A percentile compares a stretch with the other conserved stretches of the same genome.
phyloP scores from a whole-genome alignment of 2,329 filamentous ascomycete species.

The Rhytidhysteron rufulum region DNA sequence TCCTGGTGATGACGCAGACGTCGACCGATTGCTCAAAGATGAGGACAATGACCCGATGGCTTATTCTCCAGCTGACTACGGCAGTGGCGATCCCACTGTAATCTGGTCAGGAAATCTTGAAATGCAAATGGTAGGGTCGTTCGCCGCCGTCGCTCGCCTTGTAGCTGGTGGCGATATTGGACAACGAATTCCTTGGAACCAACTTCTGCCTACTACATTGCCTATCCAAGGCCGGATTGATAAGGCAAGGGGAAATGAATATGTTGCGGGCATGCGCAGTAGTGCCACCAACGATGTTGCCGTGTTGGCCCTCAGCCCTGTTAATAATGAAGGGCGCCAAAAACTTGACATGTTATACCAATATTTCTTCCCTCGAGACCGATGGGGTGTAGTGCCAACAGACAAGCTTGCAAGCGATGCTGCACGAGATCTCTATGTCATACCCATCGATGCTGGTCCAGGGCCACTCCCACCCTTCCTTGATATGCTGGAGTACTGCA shows the following conservation, averaged over 20 bases:
- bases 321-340: conserved; percentile 56
- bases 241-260: conserved; percentile 79
- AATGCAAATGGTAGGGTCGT: conserved; percentile 75
- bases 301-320: conserved; percentile 67
- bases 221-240: conserved; percentile 77
- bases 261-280: conserved; percentile 82
- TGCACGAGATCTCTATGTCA: conserved; percentile 86
- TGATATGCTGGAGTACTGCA: conserved; percentile 80
- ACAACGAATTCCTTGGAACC: conserved; percentile 64
- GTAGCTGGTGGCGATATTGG: conserved; percentile 79
- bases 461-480: conserved; percentile 75
- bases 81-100: conserved; percentile 68
- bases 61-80: conserved; percentile 73
- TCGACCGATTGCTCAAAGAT: conserved; percentile 82
- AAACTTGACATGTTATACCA: conserved; percentile 74
- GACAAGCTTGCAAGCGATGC: conserved; percentile 60
- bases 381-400: conserved; percentile 73
- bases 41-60: conserved; percentile 76
- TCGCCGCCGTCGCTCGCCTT: conserved; percentile 73
- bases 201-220: conserved; percentile 67
- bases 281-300: conserved; percentile 79
- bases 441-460: conserved; percentile 74
- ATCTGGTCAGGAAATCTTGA: conserved; percentile 39
- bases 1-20: conserved; percentile 75
- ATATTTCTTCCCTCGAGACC: conserved; percentile 77